Percentiles rank a stretch among this genome's conserved stretches.
phyloP scores from a whole-genome alignment of 352 stramenopile genomes.

The Pythium graminicola region DNA sequence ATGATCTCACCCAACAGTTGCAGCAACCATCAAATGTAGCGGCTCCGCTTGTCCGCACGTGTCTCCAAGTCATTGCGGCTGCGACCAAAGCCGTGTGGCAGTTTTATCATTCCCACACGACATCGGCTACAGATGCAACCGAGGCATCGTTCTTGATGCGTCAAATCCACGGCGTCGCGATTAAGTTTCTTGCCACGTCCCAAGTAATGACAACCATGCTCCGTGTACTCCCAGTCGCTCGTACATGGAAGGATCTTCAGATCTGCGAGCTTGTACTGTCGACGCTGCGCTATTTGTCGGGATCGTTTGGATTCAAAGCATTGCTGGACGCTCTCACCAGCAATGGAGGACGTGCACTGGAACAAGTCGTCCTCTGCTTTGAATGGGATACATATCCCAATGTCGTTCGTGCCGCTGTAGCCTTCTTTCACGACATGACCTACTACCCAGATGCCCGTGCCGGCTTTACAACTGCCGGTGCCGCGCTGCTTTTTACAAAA shows the following conservation, averaged over 20 bases:
- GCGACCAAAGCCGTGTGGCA: constrained; percentile 17
- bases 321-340: constrained; percentile 53
- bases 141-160: constrained; percentile 12
- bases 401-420: constrained; percentile 35
- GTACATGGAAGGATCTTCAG: neutral
- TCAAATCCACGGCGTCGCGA: neutral
- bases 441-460: constrained; percentile 41
- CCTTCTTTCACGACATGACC: constrained; percentile 57
- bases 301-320: constrained; percentile 43
- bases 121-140: too few species aligned
- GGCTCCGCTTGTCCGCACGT: neutral
- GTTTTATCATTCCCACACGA: neutral
- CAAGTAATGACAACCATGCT: constrained; percentile 19
- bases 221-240: constrained; percentile 9
- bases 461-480: constrained; percentile 57
- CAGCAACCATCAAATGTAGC: neutral
- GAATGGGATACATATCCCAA: constrained; percentile 20
- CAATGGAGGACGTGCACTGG: constrained; percentile 43
- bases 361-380: constrained; percentile 42
- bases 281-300: constrained; percentile 31
- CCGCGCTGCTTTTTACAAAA: constrained; percentile 37
- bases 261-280: constrained; percentile 39
- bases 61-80: constrained; percentile 9
- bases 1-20: constrained; percentile 26
- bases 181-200: constrained; percentile 14